A percentile compares a stretch with the other conserved stretches of the same genome.
Evolutionary conservation across 306 rosid species (phyloP).

Genomic region (Leucaena leucocephala): DNA sequence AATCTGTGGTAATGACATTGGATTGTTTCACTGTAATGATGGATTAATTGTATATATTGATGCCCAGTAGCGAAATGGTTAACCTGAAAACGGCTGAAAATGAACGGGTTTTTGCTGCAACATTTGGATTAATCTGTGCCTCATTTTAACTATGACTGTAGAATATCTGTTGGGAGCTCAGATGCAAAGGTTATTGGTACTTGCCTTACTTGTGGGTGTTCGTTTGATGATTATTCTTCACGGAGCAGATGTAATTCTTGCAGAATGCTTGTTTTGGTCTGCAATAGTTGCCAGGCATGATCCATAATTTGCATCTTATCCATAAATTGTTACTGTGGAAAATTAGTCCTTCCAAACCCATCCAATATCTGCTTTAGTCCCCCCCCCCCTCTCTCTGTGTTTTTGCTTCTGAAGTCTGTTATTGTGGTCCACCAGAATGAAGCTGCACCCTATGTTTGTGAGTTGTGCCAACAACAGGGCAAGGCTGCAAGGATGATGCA

Average conservation of each 20-base stretch:
- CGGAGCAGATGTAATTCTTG: conserved; percentile 81
- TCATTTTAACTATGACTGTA: conserved; percentile 42
- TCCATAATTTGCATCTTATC: conserved; percentile 10
- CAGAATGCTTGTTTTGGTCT: conserved; percentile 88
- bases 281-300: conserved; percentile 78
- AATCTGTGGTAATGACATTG: not conserved
- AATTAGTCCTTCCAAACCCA: conserved; percentile 8
- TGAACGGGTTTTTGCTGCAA: conserved; percentile 28
- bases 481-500: conserved; percentile 45
- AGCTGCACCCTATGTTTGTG: conserved; percentile 60
- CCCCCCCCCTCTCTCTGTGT: not conserved
- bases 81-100: conserved; percentile 27
- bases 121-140: conserved; percentile 20
- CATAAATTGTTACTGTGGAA: conserved; percentile 18
- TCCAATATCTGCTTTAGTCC: not conserved
- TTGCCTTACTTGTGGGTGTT: conserved; percentile 70
- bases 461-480: conserved; percentile 80
- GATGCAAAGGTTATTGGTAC: conserved; percentile 60
- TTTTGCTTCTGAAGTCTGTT: conserved; percentile 30
- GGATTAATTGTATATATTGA: conserved; percentile 14
- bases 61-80: not conserved
- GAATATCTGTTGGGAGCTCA: conserved; percentile 93
- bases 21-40: conserved; percentile 5
- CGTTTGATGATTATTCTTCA: conserved; percentile 84
- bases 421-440: conserved; percentile 52